Evolutionary conservation across 805 yeast genomes (phyloP), one percentile per base, ranked within the genome.

Genomic region (Hanseniaspora lindneri): DNA sequence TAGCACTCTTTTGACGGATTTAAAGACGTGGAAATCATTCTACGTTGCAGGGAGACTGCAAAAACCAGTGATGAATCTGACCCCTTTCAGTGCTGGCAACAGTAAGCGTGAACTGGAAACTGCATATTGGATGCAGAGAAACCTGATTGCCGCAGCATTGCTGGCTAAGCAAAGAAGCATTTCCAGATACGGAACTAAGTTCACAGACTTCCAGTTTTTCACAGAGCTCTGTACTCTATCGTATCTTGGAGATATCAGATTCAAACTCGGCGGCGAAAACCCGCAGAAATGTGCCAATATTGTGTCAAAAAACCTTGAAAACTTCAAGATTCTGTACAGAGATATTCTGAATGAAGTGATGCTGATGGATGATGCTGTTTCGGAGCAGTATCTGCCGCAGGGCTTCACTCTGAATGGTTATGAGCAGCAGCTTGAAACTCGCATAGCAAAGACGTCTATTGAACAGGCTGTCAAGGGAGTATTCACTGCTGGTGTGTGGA

Each of bases 1-100:
- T 53, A 72, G 75, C 20, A 71, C 71, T 9, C 64, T 85, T 19
- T 63, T 78, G 33, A 68, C 68, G 32, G 98, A 92, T 64, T 66
- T 92, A 24, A 68, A 75, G n/a, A 76, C 80, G 49, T 92, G 98
- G 98, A 69, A 77, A 25, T 75, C 87, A 0, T 73, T 92, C 56
- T 92, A 92, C 58, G 59, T 92, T 17, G 94, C 96, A 1, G 98
- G 98, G 1, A 70, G 98, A 53, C 67, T 92, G 51, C 98, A 92
- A 57, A 92, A 92, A 58, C 98, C 98, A 0, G 94, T 89, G 4
- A 14, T 46, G 19, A 35, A 43, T 27, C 23, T 43, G 5, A 27
- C 40, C 11, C 80, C 83, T 52, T 6, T 6, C n/a, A 30, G n/a
- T n/a, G n/a, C 17, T 6, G 16, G n/a, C 17, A 11, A 30, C 13